A percentile compares a stretch with the other conserved stretches of the same genome.
phyloP scores from a whole-genome alignment of 2,329 filamentous ascomycete species.

The Penicillium frequentans region DNA sequence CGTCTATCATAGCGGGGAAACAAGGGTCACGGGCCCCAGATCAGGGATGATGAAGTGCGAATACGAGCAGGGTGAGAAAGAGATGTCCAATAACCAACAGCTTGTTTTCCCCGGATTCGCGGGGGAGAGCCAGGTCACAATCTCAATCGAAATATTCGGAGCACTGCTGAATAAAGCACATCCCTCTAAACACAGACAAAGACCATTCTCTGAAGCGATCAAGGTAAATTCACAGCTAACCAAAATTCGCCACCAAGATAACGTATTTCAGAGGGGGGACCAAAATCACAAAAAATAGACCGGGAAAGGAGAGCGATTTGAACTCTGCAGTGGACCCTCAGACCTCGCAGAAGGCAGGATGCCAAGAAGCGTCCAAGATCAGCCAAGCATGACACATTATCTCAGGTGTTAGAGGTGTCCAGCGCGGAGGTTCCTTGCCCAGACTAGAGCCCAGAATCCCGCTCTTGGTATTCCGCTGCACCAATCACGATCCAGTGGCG shows the following conservation, averaged over 20 bases:
- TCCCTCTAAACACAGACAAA: not conserved
- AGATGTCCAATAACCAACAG: slow-evolving; percentile 7
- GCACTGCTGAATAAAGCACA: not conserved
- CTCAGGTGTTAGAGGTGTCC: slow-evolving; percentile 5
- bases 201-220: not conserved
- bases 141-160: not conserved
- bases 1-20: slow-evolving; percentile 22
- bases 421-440: slow-evolving; percentile 12
- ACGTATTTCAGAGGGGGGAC: not conserved
- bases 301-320: slow-evolving; percentile 19
- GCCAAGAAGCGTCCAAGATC: slow-evolving; percentile 21
- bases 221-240: not conserved
- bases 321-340: slow-evolving; percentile 15
- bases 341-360: slow-evolving; percentile 7
- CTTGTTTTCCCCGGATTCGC: not conserved
- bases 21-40: slow-evolving; percentile 5
- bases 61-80: slow-evolving; percentile 11
- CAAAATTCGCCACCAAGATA: slow-evolving; percentile 6
- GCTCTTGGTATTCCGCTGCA: slow-evolving; percentile 22
- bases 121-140: not conserved
- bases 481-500: slow-evolving; percentile 7
- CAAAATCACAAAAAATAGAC: not conserved
- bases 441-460: slow-evolving; percentile 17
- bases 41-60: slow-evolving; percentile 5
- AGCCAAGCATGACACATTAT: slow-evolving; percentile 19